Conservation (phyloP, 805 yeast genomes). For the Clavispora santaluciae region DNA sequence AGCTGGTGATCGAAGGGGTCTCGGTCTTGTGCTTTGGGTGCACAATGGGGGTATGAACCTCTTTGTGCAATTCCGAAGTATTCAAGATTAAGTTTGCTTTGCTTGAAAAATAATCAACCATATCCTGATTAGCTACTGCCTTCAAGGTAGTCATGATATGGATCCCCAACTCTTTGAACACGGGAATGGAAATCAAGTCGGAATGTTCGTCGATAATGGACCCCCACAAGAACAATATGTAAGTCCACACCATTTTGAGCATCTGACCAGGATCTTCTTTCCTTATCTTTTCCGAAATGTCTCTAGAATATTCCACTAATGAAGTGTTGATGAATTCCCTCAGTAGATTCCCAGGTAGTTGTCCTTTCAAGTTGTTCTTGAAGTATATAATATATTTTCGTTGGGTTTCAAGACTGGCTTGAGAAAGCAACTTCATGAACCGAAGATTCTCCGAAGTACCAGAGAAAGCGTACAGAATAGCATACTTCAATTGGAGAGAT, state of each 20-base stretch:
- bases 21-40: background rate
- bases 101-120: constrained; percentile 4
- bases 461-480: constrained; percentile 16
- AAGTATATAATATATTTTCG: constrained; percentile 10
- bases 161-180: constrained; percentile 4
- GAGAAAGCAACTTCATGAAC: constrained; percentile 22
- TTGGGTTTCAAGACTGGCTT: constrained; percentile 9
- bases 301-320: constrained; percentile 13
- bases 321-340: constrained; percentile 9
- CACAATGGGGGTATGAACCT: background rate
- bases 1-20: background rate
- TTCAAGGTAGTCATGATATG: constrained; percentile 1
- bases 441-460: constrained; percentile 13
- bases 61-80: constrained; percentile 2
- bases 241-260: constrained; percentile 7
- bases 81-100: constrained; percentile 5
- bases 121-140: background rate
- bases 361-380: constrained; percentile 4
- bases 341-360: constrained; percentile 2
- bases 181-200: background rate
- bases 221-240: constrained; percentile 13
- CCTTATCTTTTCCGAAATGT: constrained; percentile 1
- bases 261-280: background rate
- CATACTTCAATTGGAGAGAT: constrained; percentile 11
- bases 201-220: constrained; percentile 7